phyloP scores from a whole-genome alignment of 768 basidiomycete species.

The Amanita molliuscula region DNA sequence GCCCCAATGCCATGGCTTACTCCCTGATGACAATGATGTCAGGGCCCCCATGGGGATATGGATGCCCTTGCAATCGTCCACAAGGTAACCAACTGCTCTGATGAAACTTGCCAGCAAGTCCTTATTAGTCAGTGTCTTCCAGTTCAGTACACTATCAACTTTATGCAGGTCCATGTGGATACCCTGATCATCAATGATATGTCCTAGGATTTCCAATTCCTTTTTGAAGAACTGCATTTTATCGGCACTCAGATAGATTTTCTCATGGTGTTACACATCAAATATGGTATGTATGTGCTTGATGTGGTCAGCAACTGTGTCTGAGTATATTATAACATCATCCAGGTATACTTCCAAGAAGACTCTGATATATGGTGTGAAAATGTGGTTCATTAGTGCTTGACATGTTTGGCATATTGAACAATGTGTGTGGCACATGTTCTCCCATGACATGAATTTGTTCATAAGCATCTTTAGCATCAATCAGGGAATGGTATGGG shows the following conservation, averaged over 20 bases:
- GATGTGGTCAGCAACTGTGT: constrained; percentile 22
- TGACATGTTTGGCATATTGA: constrained; percentile 32
- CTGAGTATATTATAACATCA: constrained; percentile 31
- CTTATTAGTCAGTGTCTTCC: constrained; percentile 18
- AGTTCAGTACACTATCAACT: constrained; percentile 21
- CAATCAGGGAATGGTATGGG: constrained; percentile 19
- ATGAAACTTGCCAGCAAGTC: constrained; percentile 22
- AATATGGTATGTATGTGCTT: constrained; percentile 18
- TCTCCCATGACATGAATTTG: constrained; percentile 21
- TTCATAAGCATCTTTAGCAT: constrained; percentile 28
- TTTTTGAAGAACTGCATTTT: constrained; percentile 18
- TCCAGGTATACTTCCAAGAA: constrained; percentile 17
- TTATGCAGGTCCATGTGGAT: constrained; percentile 31
- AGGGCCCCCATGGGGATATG: constrained; percentile 21
- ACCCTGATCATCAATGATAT: constrained; percentile 20
- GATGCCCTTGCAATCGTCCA: constrained; percentile 14
- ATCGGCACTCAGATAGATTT: constrained; percentile 18
- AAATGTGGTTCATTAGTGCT: constrained; percentile 32
- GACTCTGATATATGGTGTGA: constrained; percentile 18
- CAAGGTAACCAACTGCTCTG: constrained; percentile 25
- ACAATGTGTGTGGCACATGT: constrained; percentile 15
- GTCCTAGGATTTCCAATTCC: constrained; percentile 22
- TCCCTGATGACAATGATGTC: constrained; percentile 9
- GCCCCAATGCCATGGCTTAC: constrained; percentile 15
- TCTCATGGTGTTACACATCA: constrained; percentile 14